Evolutionary conservation across 805 yeast species (phyloP).

Genomic region (Torulaspora quercuum): DNA sequence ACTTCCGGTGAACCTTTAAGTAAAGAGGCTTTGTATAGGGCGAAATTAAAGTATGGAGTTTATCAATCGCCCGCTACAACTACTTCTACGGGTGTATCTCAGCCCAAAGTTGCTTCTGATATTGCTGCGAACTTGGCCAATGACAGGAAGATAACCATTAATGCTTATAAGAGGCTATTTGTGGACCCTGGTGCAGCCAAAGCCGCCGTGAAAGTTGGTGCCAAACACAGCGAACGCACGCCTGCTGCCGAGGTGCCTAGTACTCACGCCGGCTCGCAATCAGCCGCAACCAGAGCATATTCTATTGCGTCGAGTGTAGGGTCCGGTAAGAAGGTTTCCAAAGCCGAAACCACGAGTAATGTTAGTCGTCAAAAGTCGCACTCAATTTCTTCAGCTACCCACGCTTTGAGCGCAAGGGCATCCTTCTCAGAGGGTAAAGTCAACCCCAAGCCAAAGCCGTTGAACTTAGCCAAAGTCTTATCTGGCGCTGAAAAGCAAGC

Average conservation of each 20-base stretch:
- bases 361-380: conserved; percentile 12
- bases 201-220: conserved; percentile 31
- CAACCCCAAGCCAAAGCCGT: conserved; percentile 16
- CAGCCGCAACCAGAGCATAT: conserved; percentile 36
- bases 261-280: conserved; percentile 15
- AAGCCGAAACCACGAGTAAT: conserved; percentile 2
- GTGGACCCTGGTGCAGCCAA: conserved; percentile 35
- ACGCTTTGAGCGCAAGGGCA: conserved; percentile 11
- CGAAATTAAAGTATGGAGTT: conserved; percentile 65
- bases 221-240: conserved; percentile 12
- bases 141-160: conserved; percentile 57
- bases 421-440: conserved; percentile 4
- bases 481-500: conserved; percentile 34
- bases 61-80: conserved; percentile 48
- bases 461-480: conserved; percentile 31
- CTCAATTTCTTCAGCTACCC: conserved; percentile 18
- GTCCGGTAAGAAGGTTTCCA: conserved; percentile 11
- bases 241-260: conserved; percentile 9
- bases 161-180: conserved; percentile 53
- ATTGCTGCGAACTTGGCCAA: conserved; percentile 77
- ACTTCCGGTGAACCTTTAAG: conserved; percentile 67
- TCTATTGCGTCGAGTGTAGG: conserved; percentile 21
- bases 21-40: conserved; percentile 70
- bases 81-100: conserved; percentile 56
- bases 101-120: conserved; percentile 56